phyloP scores from a whole-genome alignment of 129 eudicot species.

The Apium graveolens region DNA sequence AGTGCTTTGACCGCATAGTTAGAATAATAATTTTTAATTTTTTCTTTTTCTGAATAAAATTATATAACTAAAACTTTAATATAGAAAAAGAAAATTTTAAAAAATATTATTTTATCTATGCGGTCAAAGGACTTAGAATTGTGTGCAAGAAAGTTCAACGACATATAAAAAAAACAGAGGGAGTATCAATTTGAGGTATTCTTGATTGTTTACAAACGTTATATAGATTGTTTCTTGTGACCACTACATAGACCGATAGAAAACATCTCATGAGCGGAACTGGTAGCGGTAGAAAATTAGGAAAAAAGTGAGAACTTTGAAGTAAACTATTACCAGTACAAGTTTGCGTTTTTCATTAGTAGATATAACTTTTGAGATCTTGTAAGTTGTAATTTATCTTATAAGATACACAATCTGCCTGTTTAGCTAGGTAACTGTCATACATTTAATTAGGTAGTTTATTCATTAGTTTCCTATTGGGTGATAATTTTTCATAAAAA shows the following conservation, averaged over 20 bases:
- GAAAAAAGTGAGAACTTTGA: not conserved
- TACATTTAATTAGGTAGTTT: not conserved
- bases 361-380: not conserved
- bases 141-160: too few species aligned
- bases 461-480: not conserved
- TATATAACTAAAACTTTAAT: too few species aligned
- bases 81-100: too few species aligned
- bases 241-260: not conserved
- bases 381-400: not conserved
- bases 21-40: too few species aligned
- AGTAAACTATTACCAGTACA: not conserved
- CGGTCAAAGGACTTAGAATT: too few species aligned
- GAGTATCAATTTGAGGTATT: not conserved
- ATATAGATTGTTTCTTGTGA: not conserved
- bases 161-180: too few species aligned
- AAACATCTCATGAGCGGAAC: not conserved
- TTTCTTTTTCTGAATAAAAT: too few species aligned
- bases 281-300: not conserved
- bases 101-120: too few species aligned
- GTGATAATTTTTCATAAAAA: not conserved
- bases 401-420: not conserved
- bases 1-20: too few species aligned
- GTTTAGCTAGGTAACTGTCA: not conserved
- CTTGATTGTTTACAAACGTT: not conserved
- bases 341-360: not conserved